Base-by-base conservation (phyloP, 768 basidiomycete species). In the Suillus placidus region DNA sequence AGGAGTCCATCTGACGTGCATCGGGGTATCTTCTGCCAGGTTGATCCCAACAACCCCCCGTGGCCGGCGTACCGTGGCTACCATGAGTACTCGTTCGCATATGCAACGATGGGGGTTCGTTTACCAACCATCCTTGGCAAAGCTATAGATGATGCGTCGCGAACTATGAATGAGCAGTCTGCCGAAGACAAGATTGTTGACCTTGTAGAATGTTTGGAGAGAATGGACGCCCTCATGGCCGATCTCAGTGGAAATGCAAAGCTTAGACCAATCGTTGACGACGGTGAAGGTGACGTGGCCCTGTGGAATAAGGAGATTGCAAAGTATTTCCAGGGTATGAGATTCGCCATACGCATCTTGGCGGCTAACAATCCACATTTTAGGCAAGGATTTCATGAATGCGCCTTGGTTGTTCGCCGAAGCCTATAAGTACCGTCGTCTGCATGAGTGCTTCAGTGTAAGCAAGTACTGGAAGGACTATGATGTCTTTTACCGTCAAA, bases 281-380 rank as follows among this genome's bases (percentile, higher is more conserved):
- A 97, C 72, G 88, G 85, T 61, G 95, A 95, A 74, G 95, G 88
- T 10, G 96, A 97, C 68, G 91, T 98, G 37, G 90, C 94, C 7
- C 83, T 97, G 9, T 98, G 95, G 96, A 98, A 98, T 80, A 97
- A 97, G 75, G 94, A 95, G 76, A 96, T 97, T 56, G 94, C 94
- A 51, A 94, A 93, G 74, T 97, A 87, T 77, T 97, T 97, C 80
- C 89, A 94, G 79, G 93, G 93, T 76, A 66, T 72, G 69, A 52
- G 47, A 51, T 40, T 32, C 20, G 2, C 56, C 18, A 42, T 42
- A 42, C 55, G 2, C 58, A 32, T 56, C 42, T 35, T 20, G 20
- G 26, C 49, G 20, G 26, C 49, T 62, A 30, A 60, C 18, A 7
- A n/a, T 43, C 32, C 35, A 37, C 43, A 67, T 55, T 60, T 40